Base-by-base conservation (phyloP, 208 protist genomes). In the Phytomonas sp. region DNA sequence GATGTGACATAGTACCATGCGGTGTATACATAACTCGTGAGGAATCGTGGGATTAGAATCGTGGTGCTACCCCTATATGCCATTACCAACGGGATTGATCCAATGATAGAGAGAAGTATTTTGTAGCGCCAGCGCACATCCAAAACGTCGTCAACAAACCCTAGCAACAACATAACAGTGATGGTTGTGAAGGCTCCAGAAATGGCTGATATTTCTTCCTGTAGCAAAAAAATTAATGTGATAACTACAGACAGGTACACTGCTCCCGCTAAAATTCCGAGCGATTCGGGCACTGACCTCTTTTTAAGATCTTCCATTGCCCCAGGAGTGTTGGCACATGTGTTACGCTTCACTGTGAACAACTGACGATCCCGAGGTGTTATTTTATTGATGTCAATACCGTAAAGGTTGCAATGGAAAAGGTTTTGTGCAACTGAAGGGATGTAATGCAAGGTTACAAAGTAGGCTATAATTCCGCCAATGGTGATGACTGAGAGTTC, bases 71-170 rank as follows among this genome's bases (percentile, higher is more conserved):
- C 95, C 56, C 89, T 80, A 78, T 99, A 99, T 31, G 84, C 82
- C 40, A 96, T 75, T 19, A 99, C 63, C 4, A 99, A 61, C 29
- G 98, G 98, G 3, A 99, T 62, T 32, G 91, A 87, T 5, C 98
- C 97, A 42, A 99, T 74, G 14, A 94, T 85, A 23, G 98, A 98
- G 23, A 99, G 81, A 19, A 99, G 56, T 2, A 99, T 78, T 78
- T 99, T 99, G 79, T 99, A 80, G 12, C 97, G 84, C 97, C 97
- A 99, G 32, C 88, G 86, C 32, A 99, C 81, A 77, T 99, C 97
- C 23, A 99, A 84, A 23, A 99, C 98, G 81, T 99, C 98, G 83
- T 99, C 99, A 14, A 98, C 98, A 77, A 99, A 99, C 60, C 99
- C 99, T 29, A 99, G 78, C 45, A 99, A 87, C 37, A 99, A 88